Evolutionary conservation across 345 rosid species (phyloP), one percentile per base, ranked within the genome.

Genomic region (Hibiscus mutabilis): DNA sequence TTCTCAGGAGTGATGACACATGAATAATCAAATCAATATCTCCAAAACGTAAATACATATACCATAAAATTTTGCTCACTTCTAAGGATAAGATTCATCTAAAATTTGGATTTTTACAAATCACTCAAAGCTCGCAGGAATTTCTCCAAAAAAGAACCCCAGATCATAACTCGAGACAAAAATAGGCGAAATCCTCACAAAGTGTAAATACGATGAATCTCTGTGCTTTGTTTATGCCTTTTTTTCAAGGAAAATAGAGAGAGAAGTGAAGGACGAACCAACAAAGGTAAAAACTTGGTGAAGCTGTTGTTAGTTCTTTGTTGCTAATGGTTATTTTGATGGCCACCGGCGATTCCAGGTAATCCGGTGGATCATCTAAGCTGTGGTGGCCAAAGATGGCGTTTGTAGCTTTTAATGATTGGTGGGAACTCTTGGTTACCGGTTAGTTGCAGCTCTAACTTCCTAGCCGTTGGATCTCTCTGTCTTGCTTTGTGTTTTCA

Each of bases 321-420:
- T 55, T 10, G 27, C 6, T 21, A 55, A 55, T 21, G 79, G 76
- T 42, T 75, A 58, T 82, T 60, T 71, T 81, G 35, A 40, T 89
- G 93, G 89, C 53, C 75, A 84, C 89, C 85, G 93, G 89, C 86
- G 84, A 76, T 82, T 84, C 83, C 91, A 89, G 86, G 90, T 85
- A 81, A 87, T 73, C 76, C 74, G 72, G 12, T 74, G 40, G 74
- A 69, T 73, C 77, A 72, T 74, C 83, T 72, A 74, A 44, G 86
- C 84, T 85, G 86, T 77, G 79, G 68, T 5, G 44, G 46, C 6
- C 52, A 62, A 61, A 49, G 31, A 65, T 60, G 8, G 44, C 5
- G 9, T 13, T 70, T 70, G 87, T 84, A 82, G 83, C 73, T 5
- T 2, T 1, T 13, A 66, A 1, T 66, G 15, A 73, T 75, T 79